Conservation (phyloP, 2,329 filamentous ascomycete genomes). For the Fusarium sp. region DNA sequence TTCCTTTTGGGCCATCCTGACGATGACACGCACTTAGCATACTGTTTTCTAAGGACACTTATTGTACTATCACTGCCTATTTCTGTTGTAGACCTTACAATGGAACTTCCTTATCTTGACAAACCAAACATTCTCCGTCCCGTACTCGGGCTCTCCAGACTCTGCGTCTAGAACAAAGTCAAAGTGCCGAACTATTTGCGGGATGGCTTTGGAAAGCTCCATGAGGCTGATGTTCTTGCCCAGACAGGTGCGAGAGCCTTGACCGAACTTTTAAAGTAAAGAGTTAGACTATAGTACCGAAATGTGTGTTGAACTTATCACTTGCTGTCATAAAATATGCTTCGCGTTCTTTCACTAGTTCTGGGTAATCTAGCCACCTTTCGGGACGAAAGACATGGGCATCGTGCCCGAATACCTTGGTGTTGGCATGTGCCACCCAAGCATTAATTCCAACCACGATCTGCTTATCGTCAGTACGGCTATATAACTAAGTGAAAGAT, state of each 20-base stretch:
- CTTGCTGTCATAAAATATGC: not conserved
- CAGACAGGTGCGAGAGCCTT: not conserved
- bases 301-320: rapidly evolving
- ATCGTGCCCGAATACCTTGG: not conserved
- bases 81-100: not conserved
- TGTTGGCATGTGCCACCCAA: not conserved
- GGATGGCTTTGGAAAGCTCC: not conserved
- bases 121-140: not conserved
- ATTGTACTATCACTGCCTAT: not conserved
- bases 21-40: rapidly evolving
- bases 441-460: not conserved
- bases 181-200: not conserved
- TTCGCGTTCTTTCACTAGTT: not conserved
- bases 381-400: not conserved
- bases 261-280: not conserved
- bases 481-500: not conserved
- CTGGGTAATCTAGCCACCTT: not conserved
- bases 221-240: not conserved
- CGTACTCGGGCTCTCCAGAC: not conserved
- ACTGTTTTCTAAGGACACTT: not conserved
- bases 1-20: not conserved
- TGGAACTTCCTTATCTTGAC: not conserved
- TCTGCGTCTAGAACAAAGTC: not conserved
- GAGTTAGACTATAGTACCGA: rapidly evolving
- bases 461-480: not conserved